A percentile compares a stretch with the other conserved stretches of the same genome.
These are phyloP conservation scores for Cladosporium sp. DNA, from an alignment of 2,329 filamentous ascomycete species.

Conservation along the genomic window DNA sequence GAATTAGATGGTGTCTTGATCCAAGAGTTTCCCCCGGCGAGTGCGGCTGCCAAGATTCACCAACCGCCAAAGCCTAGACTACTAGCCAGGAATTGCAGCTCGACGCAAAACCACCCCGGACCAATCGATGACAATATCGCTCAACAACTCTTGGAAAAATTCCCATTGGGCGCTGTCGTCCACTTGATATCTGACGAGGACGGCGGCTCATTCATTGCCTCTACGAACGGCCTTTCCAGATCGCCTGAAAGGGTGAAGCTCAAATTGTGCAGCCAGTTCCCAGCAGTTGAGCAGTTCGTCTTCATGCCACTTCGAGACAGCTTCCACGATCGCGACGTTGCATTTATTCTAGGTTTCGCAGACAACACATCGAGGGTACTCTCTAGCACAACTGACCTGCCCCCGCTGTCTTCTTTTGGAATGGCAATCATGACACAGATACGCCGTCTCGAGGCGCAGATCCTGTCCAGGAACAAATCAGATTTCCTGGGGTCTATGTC, in stretches of 20 bases:
- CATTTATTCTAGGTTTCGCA: conserved; percentile 38
- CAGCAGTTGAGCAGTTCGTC: conserved; percentile 28
- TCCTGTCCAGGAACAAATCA: conserved; percentile 34
- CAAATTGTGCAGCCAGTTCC: conserved; percentile 1
- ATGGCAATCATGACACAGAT: conserved; percentile 55
- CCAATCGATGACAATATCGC: background rate
- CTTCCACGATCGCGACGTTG: conserved; percentile 41
- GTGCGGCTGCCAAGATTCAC: background rate
- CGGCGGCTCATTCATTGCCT: background rate
- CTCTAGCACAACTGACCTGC: conserved; percentile 28
- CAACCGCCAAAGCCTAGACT: background rate
- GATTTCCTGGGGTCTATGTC: conserved; percentile 38
- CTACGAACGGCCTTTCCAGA: background rate
- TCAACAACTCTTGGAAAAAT: background rate
- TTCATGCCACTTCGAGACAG: conserved; percentile 49
- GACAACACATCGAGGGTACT: conserved; percentile 36
- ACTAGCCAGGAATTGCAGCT: background rate
- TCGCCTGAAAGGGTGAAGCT: background rate
- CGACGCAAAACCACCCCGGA: background rate
- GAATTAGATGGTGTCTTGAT: conserved; percentile 6
- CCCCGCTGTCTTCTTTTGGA: conserved; percentile 41
- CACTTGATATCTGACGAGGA: background rate
- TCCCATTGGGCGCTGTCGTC: background rate
- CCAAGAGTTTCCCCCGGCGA: background rate
- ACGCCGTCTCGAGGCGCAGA: conserved; percentile 47